These are phyloP conservation scores for Fomitopsis schrenkii DNA, from an alignment of 1,284 basidiomycete species.

Conservation along the genomic window DNA sequence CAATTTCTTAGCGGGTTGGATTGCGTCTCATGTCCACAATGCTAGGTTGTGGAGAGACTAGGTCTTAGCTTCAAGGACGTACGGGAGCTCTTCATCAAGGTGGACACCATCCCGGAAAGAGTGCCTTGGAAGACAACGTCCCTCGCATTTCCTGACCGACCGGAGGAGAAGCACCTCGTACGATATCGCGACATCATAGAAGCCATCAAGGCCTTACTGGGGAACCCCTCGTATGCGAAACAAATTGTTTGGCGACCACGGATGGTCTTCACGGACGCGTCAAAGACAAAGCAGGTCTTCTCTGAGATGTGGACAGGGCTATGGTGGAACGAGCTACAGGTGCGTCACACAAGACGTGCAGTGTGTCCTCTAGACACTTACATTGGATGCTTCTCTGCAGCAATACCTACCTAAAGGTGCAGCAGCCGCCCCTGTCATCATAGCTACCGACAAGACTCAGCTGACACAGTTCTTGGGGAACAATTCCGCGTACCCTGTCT, in stretches of 20 bases:
- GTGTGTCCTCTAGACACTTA: too few species aligned
- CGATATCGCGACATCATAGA: not conserved
- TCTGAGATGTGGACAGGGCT: not conserved
- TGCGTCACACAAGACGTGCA: too few species aligned
- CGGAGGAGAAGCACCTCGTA: not conserved
- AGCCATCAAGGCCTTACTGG: not conserved
- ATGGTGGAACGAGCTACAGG: not conserved
- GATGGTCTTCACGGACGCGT: not conserved
- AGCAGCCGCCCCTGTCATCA: not conserved
- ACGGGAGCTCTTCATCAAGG: not conserved
- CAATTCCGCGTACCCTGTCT: slow-evolving; percentile 5
- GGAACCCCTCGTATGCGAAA: not conserved
- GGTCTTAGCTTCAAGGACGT: not conserved
- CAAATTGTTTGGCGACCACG: not conserved
- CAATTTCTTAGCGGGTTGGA: too few species aligned
- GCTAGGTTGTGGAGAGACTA: not conserved
- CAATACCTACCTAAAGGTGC: not conserved
- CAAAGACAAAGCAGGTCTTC: not conserved
- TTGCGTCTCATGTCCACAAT: too few species aligned
- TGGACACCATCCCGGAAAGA: not conserved
- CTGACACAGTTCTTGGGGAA: slow-evolving; percentile 1
- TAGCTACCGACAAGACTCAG: slow-evolving; percentile 4
- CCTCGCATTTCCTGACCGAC: not conserved
- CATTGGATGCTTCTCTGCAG: too few species aligned
- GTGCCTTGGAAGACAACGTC: not conserved